Evolutionary conservation across 2,329 filamentous ascomycete species (phyloP).

Genomic region (Alternaria novae-zelandiae): DNA sequence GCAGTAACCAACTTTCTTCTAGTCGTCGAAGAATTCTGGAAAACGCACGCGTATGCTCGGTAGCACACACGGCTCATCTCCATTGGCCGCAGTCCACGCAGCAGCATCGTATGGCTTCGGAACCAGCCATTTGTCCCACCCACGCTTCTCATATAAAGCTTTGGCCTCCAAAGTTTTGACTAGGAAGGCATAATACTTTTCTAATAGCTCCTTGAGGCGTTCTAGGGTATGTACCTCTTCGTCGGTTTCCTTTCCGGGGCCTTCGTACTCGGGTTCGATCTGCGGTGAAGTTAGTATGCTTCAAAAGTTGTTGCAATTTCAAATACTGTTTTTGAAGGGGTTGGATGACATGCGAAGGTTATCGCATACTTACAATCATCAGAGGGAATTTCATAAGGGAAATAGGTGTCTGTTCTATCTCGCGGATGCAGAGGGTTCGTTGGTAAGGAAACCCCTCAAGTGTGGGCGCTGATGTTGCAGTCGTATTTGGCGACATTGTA

Average conservation of each 20-base stretch:
- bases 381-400: not conserved
- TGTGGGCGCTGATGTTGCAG: not conserved
- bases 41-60: not conserved
- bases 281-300: not conserved
- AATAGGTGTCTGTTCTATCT: not conserved
- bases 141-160: not conserved
- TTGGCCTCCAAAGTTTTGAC: not conserved
- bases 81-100: not conserved
- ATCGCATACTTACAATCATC: not conserved
- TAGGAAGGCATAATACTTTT: not conserved
- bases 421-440: not conserved
- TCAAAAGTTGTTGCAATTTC: not conserved
- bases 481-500: not conserved
- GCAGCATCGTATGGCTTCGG: not conserved
- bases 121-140: not conserved
- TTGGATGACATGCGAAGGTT: not conserved
- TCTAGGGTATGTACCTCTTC: not conserved
- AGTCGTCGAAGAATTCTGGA: not conserved
- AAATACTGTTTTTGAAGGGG: not conserved
- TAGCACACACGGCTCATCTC: not conserved
- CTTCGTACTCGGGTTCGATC: not conserved
- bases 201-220: not conserved
- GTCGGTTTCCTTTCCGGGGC: not conserved
- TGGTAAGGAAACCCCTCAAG: not conserved
- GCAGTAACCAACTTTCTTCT: not conserved